Evolutionary conservation across 441 rosid species (phyloP), one percentile per base, ranked within the genome.

Genomic region (Erodium texanum): DNA sequence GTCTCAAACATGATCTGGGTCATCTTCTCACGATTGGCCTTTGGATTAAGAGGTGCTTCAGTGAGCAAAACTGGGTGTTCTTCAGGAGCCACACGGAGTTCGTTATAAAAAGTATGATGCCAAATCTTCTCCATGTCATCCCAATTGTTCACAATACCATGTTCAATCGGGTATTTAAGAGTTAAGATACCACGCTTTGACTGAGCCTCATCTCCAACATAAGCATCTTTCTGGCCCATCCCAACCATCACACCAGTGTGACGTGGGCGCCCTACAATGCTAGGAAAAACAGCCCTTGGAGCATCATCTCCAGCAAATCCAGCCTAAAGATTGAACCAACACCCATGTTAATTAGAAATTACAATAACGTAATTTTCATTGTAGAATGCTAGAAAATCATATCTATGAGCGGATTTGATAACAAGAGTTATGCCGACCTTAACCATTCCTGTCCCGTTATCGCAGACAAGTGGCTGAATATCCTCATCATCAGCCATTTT

Each of bases 391-490:
- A n/a, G n/a, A n/a, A n/a, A n/a, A n/a, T n/a, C n/a, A n/a, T n/a
- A n/a, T n/a, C n/a, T n/a, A n/a, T n/a, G n/a, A n/a, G n/a, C n/a
- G 4, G 4, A 27, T 36, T 36, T 38, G 45, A 38, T 0, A 0
- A 38, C 45, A 11, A 1, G 45, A 38, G 8, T 38, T 38, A 38
- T 7, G 45, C 11, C 7, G 1, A 34, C 38, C 38, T 34, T 62
- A 62, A 62, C 65, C 65, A 62, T 62, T 18, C 65, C 65, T 14
- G 66, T 63, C 24, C 66, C 66, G 9, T 63, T 63, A 52, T 52
- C 59, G 22, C 59, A 52, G 59, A 52, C 59, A 6, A 52, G 59
- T 52, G 59, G 59, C 59, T 52, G 59, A 52, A 15, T 52, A 19
- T 34, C 38, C 38, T 34, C 38, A 34, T 34, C 38, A 34, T 34